Percentiles rank a stretch among this genome's conserved stretches.
These are phyloP conservation scores for Macadamia integrifolia DNA, from an alignment of 164 flowering plant genomes.

Conservation along the genomic window DNA sequence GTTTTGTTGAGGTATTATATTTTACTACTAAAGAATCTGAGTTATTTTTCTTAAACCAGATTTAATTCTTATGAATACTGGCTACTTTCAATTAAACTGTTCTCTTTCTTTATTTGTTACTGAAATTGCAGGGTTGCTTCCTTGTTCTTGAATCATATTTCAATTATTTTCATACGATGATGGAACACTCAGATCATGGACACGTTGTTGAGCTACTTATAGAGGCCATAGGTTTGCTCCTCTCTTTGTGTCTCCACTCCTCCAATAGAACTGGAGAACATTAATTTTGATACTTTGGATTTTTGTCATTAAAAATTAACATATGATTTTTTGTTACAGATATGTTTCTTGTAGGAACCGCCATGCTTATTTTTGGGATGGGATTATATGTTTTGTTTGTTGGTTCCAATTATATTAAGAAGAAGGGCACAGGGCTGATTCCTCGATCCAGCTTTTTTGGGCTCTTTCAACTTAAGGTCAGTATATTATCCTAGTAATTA, in stretches of 20 bases:
- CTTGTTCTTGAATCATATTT: conserved; percentile 47
- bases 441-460: conserved; percentile 53
- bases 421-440: conserved; percentile 17
- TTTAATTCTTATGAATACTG: background rate
- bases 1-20: conserved; percentile 68
- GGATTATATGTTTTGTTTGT: conserved; percentile 63
- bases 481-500: background rate
- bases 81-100: background rate
- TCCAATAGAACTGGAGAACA: too few species aligned
- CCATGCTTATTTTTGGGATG: conserved; percentile 63
- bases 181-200: conserved; percentile 40
- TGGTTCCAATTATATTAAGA: conserved; percentile 29
- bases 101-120: background rate
- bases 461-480: conserved; percentile 48
- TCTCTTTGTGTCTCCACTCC: background rate
- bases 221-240: conserved; percentile 56
- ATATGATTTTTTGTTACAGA: conserved; percentile 35
- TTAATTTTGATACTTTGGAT: background rate
- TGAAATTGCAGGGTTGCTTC: conserved; percentile 55
- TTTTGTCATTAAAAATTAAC: background rate
- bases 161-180: conserved; percentile 40
- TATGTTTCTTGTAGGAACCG: conserved; percentile 74
- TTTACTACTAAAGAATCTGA: background rate
- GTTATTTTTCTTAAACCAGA: background rate
- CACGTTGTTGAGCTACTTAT: conserved; percentile 51